phyloP scores from a whole-genome alignment of 1,284 basidiomycete species.

The Vanrija sp. region DNA sequence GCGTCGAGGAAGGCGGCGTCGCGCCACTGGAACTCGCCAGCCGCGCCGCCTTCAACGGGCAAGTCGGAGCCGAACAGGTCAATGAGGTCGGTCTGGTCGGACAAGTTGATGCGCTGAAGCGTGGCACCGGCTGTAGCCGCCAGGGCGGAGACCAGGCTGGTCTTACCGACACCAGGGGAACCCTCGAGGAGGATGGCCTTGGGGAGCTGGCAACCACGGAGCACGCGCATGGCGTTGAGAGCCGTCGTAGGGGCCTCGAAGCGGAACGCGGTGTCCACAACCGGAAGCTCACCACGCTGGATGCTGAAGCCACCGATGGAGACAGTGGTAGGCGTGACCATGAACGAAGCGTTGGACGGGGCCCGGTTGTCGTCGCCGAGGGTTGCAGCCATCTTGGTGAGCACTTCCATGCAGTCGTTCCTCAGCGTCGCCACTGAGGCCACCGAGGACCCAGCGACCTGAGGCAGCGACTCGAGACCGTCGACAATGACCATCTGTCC shows the following conservation, averaged over 20 bases:
- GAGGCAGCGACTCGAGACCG: conserved; percentile 72
- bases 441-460: conserved; percentile 51
- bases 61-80: conserved; percentile 97
- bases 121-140: conserved; percentile 73
- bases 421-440: conserved; percentile 35
- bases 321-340: conserved; percentile 42
- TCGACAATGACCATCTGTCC: conserved; percentile 83
- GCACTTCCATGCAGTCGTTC: conserved; percentile 35
- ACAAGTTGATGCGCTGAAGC: conserved; percentile 95
- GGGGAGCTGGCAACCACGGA: conserved; percentile 81
- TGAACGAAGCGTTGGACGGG: conserved; percentile 12
- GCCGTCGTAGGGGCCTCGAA: conserved; percentile 83
- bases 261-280: conserved; percentile 58
- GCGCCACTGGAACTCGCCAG: conserved; percentile 95
- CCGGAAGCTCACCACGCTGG: conserved; percentile 55
- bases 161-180: conserved; percentile 99
- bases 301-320: conserved; percentile 75
- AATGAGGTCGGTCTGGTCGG: conserved; percentile 95
- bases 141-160: conserved; percentile 84
- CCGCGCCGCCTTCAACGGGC: conserved; percentile 83
- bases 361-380: conserved; percentile 15
- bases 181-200: conserved; percentile 96
- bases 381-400: conserved; percentile 22
- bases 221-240: conserved; percentile 82
- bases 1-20: conserved; percentile 94